A percentile compares a stretch with the other conserved stretches of the same genome.
Evolutionary conservation across 805 yeast species (phyloP).

Genomic region (Kodamaea kaohsiungensis): DNA sequence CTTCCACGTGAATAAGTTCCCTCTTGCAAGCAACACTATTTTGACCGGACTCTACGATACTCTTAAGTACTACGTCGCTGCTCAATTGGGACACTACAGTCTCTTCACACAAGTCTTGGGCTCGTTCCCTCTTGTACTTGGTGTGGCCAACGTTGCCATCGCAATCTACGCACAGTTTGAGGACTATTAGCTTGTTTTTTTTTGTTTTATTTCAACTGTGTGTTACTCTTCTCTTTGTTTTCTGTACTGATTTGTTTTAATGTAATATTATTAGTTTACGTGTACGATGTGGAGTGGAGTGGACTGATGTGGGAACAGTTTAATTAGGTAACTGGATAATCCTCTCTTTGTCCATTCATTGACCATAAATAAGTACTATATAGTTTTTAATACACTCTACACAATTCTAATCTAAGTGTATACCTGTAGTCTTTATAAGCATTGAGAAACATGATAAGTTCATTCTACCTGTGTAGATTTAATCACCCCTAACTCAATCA

Average conservation of each 20-base stretch:
- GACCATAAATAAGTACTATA: neutral
- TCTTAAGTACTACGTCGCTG: slow-evolving; percentile 30
- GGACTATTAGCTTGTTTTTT: slow-evolving; percentile 28
- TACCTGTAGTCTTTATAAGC: too few species aligned
- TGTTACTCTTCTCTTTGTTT: neutral
- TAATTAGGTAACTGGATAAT: too few species aligned
- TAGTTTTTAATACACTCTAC: neutral
- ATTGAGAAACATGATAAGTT: too few species aligned
- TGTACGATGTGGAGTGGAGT: neutral
- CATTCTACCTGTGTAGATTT: too few species aligned
- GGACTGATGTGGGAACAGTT: neutral
- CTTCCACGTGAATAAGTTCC: slow-evolving; percentile 34
- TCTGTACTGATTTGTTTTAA: slow-evolving; percentile 6
- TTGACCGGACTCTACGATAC: slow-evolving; percentile 27
- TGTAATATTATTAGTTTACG: slow-evolving; percentile 6
- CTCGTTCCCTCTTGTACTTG: slow-evolving; percentile 47
- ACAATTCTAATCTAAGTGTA: neutral
- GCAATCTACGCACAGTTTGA: slow-evolving; percentile 55
- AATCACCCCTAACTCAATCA: too few species aligned
- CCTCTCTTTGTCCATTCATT: too few species aligned
- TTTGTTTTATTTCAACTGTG: neutral
- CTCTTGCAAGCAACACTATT: slow-evolving; percentile 27
- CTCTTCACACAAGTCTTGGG: slow-evolving; percentile 44
- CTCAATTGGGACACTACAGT: slow-evolving; percentile 40
- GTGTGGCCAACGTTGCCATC: slow-evolving; percentile 45